Percentiles rank a stretch among this genome's conserved stretches.
phyloP scores from a whole-genome alignment of 1,139 yeast species.

The Lodderomyces margitis region DNA sequence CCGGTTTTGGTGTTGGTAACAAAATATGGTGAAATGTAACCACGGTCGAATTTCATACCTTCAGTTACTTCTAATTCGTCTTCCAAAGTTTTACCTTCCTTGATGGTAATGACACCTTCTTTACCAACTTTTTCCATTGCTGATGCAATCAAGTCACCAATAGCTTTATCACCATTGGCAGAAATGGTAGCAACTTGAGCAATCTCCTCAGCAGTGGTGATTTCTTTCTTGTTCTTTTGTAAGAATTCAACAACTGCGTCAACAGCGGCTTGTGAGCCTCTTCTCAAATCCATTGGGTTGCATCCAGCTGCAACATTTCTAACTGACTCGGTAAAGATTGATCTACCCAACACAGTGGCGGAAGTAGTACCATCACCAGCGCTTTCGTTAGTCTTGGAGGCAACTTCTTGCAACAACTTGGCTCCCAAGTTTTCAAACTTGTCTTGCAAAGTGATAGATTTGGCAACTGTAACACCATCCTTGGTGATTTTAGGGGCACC shows the following conservation, averaged over 20 bases:
- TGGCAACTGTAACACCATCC: slow-evolving; percentile 99
- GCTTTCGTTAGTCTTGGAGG: slow-evolving; percentile 95
- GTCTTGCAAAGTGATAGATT: slow-evolving; percentile 80
- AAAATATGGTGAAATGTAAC: slow-evolving; percentile 96
- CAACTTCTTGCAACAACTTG: slow-evolving; percentile 93
- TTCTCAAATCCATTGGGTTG: slow-evolving; percentile 98
- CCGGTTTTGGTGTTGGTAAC: slow-evolving; percentile 96
- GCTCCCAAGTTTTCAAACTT: slow-evolving; percentile 98
- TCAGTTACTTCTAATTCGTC: slow-evolving; percentile 97
- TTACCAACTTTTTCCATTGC: slow-evolving; percentile 99
- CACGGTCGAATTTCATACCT: slow-evolving; percentile 99
- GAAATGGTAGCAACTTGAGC: slow-evolving; percentile 99
- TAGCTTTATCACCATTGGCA: slow-evolving; percentile 95
- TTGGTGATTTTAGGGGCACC: slow-evolving; percentile 99
- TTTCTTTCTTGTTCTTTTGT: slow-evolving; percentile 90
- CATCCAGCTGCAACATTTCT: slow-evolving; percentile 99
- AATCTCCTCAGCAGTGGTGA: slow-evolving; percentile 94
- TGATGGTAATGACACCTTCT: slow-evolving; percentile 98
- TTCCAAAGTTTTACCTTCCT: slow-evolving; percentile 94
- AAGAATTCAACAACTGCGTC: slow-evolving; percentile 91
- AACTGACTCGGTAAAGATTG: slow-evolving; percentile 95
- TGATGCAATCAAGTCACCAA: slow-evolving; percentile 88
- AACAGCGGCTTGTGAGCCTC: slow-evolving; percentile 98
- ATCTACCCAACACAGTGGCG: slow-evolving; percentile 95
- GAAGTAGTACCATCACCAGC: slow-evolving; percentile 99